A percentile compares a stretch with the other conserved stretches of the same genome.
phyloP scores from a whole-genome alignment of 2,329 filamentous ascomycete genomes.

The Aspergillus sp. region DNA sequence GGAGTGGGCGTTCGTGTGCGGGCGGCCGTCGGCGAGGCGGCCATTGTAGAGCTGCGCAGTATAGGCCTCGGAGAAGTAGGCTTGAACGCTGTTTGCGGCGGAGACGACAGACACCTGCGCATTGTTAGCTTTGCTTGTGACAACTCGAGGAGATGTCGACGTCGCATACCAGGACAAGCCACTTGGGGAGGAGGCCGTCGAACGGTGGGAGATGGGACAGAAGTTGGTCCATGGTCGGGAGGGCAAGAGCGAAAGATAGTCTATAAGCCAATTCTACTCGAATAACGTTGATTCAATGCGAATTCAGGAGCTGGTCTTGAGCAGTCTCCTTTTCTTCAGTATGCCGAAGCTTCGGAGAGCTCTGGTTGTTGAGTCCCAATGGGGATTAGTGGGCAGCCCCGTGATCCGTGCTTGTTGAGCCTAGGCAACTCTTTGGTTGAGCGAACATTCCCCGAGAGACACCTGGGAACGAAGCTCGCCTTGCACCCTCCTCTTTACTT shows the following conservation, averaged over 20 bases:
- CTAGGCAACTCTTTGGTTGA: conserved; percentile 8
- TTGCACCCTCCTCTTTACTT: not conserved
- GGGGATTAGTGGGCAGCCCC: not conserved
- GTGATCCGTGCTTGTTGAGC: conserved; percentile 1
- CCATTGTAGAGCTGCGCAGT: conserved; percentile 76
- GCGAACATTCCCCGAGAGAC: not conserved
- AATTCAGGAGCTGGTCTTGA: not conserved
- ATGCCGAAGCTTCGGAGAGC: not conserved
- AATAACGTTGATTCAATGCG: not conserved
- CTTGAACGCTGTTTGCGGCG: conserved; percentile 80
- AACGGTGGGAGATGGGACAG: conserved; percentile 37
- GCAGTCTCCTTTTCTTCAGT: not conserved
- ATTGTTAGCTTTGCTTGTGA: not conserved
- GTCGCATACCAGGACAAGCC: conserved; percentile 59
- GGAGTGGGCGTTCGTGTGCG: conserved; percentile 69
- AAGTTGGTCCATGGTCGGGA: conserved; percentile 25
- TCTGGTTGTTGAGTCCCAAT: not conserved
- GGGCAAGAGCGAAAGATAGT: not conserved
- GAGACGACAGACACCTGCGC: conserved; percentile 76
- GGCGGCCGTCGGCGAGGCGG: conserved; percentile 55
- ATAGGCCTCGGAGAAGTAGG: conserved; percentile 76
- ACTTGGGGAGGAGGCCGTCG: conserved; percentile 60
- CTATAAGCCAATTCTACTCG: not conserved
- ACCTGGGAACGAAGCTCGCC: not conserved
- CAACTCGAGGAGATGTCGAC: not conserved